These are phyloP conservation scores for Capronia epimyces DNA, from an alignment of 2,329 filamentous ascomycete species.

Conservation along the genomic window DNA sequence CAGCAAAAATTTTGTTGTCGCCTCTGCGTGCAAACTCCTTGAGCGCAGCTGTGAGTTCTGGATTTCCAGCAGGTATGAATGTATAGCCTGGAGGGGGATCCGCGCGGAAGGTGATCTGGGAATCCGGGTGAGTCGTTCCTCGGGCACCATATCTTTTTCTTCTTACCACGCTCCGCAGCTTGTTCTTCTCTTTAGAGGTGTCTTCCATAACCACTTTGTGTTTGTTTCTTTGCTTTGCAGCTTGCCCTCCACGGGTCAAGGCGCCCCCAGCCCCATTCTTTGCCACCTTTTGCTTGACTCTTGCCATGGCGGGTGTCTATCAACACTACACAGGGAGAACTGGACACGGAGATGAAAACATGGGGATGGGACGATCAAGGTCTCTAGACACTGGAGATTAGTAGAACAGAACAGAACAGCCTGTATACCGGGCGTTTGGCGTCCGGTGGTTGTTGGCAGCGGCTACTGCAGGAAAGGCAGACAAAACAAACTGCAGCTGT, in stretches of 20 bases:
- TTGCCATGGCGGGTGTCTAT: slow-evolving; percentile 12
- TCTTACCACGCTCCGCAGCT: slow-evolving; percentile 50
- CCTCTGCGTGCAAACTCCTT: slow-evolving; percentile 56
- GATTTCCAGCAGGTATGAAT: slow-evolving; percentile 57
- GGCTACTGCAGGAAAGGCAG: slow-evolving; percentile 5
- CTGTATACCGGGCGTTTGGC: slow-evolving; percentile 1
- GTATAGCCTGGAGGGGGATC: slow-evolving; percentile 55
- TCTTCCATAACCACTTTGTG: slow-evolving; percentile 57
- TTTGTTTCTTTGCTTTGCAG: slow-evolving; percentile 35
- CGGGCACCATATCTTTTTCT: neutral
- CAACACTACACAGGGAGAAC: slow-evolving; percentile 17
- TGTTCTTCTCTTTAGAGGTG: slow-evolving; percentile 56
- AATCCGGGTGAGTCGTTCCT: slow-evolving; percentile 17
- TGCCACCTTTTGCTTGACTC: slow-evolving; percentile 14
- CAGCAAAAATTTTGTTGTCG: slow-evolving; percentile 51
- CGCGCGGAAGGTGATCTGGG: slow-evolving; percentile 52
- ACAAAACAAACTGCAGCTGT: slow-evolving; percentile 1
- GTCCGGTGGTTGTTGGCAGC: slow-evolving; percentile 14
- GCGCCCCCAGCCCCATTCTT: slow-evolving; percentile 10
- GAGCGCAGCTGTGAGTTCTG: slow-evolving; percentile 53
- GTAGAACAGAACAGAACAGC: slow-evolving; percentile 3
- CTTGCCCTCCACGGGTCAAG: slow-evolving; percentile 19
- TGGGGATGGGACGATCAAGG: slow-evolving; percentile 3
- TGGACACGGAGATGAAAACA: slow-evolving; percentile 9
- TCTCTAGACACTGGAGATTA: slow-evolving; percentile 9